Evolutionary conservation across 192 early-diverging fungal genomes (phyloP).

Genomic region (Backusella mclennaniae): DNA sequence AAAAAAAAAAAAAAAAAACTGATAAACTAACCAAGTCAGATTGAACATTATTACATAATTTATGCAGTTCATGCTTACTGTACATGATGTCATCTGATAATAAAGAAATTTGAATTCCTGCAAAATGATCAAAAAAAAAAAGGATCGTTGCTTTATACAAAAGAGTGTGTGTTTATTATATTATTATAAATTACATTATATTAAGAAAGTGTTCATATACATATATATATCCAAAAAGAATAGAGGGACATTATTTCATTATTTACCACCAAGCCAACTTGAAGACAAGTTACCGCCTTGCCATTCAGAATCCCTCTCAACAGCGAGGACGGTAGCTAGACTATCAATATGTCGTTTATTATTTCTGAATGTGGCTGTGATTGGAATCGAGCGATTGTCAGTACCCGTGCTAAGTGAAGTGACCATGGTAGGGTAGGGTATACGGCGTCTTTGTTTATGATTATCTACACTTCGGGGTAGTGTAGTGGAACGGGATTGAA

Average conservation of each 20-base stretch:
- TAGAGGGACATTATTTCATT: neutral
- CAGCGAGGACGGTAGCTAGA: neutral
- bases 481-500: too few relatives aligned
- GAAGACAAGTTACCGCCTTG: constrained; percentile 14
- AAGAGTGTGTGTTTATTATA: too few relatives aligned
- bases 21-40: too few relatives aligned
- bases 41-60: neutral
- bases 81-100: too few relatives aligned
- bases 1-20: too few relatives aligned
- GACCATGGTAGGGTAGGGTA: neutral
- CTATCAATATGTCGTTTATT: neutral
- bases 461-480: neutral
- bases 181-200: neutral
- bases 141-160: too few relatives aligned
- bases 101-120: too few relatives aligned
- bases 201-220: neutral
- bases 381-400: neutral
- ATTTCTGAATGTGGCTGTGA: neutral
- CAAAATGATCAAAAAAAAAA: too few relatives aligned
- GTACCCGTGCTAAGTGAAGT: constrained; percentile 11
- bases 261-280: constrained; percentile 21
- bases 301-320: constrained; percentile 5
- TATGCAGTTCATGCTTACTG: neutral
- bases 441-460: neutral
- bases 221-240: neutral